These are phyloP conservation scores for Trichoderma sp. DNA, from an alignment of 2,329 filamentous ascomycete genomes.

Conservation along the genomic window DNA sequence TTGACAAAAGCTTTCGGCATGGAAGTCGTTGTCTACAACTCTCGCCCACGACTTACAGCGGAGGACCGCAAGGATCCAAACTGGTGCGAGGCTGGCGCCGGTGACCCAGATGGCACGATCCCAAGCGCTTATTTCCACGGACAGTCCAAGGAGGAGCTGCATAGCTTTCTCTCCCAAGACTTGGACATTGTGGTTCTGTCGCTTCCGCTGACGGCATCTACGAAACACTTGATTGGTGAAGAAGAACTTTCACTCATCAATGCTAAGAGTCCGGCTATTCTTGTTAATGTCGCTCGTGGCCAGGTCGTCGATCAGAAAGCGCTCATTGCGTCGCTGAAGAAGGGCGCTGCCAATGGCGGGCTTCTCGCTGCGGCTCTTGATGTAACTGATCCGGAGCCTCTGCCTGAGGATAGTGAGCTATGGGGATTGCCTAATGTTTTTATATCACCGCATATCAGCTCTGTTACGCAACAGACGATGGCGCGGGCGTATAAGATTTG, in stretches of 20 bases:
- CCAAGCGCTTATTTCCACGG: constrained; percentile 19
- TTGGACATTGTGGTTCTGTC: constrained; percentile 5
- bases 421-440: constrained; percentile 20
- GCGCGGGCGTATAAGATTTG: constrained; percentile 3
- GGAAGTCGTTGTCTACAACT: constrained; percentile 18
- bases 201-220: neutral
- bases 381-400: constrained; percentile 14
- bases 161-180: constrained; percentile 1
- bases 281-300: constrained; percentile 8
- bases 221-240: constrained; percentile 10
- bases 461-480: neutral
- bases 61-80: constrained; percentile 21
- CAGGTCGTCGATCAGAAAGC: neutral
- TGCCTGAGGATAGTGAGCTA: constrained; percentile 10
- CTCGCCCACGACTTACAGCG: constrained; percentile 2
- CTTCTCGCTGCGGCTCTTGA: constrained; percentile 7
- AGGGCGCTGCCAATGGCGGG: neutral
- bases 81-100: constrained; percentile 8
- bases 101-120: constrained; percentile 1
- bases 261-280: neutral
- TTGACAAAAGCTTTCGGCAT: neutral
- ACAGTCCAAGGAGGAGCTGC: neutral
- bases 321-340: neutral
- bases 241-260: constrained; percentile 3
- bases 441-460: constrained; percentile 12